Evolutionary conservation across 1,284 basidiomycete genomes (phyloP), one percentile per base, ranked within the genome.

Genomic region (Ustilago nuda): DNA sequence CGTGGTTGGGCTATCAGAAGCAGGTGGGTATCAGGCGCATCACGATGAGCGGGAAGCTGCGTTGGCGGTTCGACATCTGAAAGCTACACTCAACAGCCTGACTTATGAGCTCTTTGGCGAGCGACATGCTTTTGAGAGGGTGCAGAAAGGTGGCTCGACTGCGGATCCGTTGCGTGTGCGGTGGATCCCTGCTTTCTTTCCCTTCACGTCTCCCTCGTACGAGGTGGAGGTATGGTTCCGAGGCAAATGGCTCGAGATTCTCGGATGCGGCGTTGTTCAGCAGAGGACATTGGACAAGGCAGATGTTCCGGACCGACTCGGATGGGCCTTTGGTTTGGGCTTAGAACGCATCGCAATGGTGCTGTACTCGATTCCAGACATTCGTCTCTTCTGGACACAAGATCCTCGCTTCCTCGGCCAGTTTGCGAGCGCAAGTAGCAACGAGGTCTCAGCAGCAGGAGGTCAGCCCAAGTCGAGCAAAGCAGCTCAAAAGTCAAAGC

Each of bases 291-390:
- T 99, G 56, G 91, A 95, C 81, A 91, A 91, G 55, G 92, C 95
- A 46, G 52, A 70, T 55, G 63, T 63, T 45, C 27, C 30, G 6
- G 67, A 90, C 94, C 95, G 95, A 86, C 90, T 94, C 72, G 95
- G 95, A 30, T 99, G 97, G 97, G 97, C 97, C 0, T 99, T 98
- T 82, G 97, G 97, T 15, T 91, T 99, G 41, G 97, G 97, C 7
- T 89, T 99, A 51, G 97, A 99, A 85, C 91, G 97, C 30, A 97
- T 99, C 78, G 95, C 96, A 35, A 99, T 99, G 97, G 92, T 99
- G 71, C 90, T 99, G 59, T 99, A 93, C 87, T 92, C 92, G 17
- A 97, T 99, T 64, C 97, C 96, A 3, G 97, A 99, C 86, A 99
- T 99, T 83, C 93, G 97, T n/a, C 89, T 99, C 13, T 99, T 99